Base-by-base conservation (phyloP, 176 grass and related monocot species). In the Carex littledalei region DNA sequence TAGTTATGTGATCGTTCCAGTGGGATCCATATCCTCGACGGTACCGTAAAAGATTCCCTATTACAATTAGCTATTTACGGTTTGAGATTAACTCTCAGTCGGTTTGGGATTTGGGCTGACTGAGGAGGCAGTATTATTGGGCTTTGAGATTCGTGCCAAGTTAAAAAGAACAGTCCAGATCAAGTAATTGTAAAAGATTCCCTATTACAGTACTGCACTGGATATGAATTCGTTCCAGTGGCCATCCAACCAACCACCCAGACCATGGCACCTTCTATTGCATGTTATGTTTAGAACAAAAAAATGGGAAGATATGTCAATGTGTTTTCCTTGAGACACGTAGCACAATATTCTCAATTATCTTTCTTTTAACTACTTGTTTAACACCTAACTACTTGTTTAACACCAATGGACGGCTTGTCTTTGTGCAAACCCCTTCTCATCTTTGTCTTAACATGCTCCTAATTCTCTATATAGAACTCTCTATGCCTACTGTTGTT, bases 341-440 rank as follows among this genome's bases (percentile, higher is more conserved):
- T 82, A 52, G 21, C 65, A 84, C 78, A 81, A 73, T 84, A 82
- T 50, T 37, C 88, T 81, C 90, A 81, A 81, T 76, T 65, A 15
- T 66, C 2, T 76, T 66, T 47, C 50, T 1, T 83, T 65, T 26
- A 89, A 74, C 79, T 55, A 18, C 15, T 81, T 84, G 12, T 22
- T 55, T 81, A 61, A 84, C 57, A 88, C 81, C 87, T 26, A 89
- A 74, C 79, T 55, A 18, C 15, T 81, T 84, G 12, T 22, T 55
- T 81, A 61, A 84, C 57, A 88, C 81, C 87, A 84, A 87, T 70
- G 84, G 80, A 26, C 85, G 75, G 61, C 83, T 86, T 55, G 86
- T 88, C 78, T 84, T 89, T 89, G 26, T 84, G 56, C 47, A 88
- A 81, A 71, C 39, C 81, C 41, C 53, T 84, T 82, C 17, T 63